A percentile compares a stretch with the other conserved stretches of the same genome.
These are phyloP conservation scores for Cryptococcus sp. DNA, from an alignment of 1,284 basidiomycete species.

Conservation along the genomic window DNA sequence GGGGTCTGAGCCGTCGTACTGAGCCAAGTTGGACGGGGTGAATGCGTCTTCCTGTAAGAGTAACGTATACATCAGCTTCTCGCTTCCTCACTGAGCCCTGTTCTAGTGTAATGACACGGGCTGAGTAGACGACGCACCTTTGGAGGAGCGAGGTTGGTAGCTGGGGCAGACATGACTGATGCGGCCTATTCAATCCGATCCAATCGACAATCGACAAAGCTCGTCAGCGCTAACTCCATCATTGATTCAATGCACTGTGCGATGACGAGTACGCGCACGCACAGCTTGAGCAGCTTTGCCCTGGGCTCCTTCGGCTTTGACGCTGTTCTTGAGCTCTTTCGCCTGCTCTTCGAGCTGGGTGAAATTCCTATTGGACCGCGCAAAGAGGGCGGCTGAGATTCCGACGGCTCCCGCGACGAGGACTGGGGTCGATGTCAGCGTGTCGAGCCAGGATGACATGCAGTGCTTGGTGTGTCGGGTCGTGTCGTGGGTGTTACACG, in stretches of 20 bases:
- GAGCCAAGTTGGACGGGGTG: slow-evolving; percentile 37
- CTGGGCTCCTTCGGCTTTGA: slow-evolving; percentile 15
- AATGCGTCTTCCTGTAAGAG: slow-evolving; percentile 47
- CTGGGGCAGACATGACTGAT: slow-evolving; percentile 52
- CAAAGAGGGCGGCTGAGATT: slow-evolving; percentile 23
- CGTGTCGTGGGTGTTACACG: not conserved
- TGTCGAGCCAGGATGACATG: slow-evolving; percentile 37
- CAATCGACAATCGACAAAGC: not conserved
- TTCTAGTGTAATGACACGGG: too few relatives aligned
- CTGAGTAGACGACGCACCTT: slow-evolving; percentile 36
- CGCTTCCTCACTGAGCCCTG: not conserved
- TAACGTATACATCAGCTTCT: not conserved
- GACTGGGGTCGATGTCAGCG: slow-evolving; percentile 37
- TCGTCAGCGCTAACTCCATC: not conserved
- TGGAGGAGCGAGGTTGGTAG: slow-evolving; percentile 45
- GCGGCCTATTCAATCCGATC: slow-evolving; percentile 26
- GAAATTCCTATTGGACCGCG: slow-evolving; percentile 2
- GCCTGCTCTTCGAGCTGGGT: slow-evolving; percentile 20
- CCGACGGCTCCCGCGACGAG: slow-evolving; percentile 39
- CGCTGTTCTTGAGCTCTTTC: slow-evolving; percentile 23
- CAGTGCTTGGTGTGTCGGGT: not conserved
- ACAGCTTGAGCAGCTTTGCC: slow-evolving; percentile 37
- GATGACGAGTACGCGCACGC: not conserved
- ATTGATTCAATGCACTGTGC: not conserved
- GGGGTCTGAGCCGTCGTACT: slow-evolving; percentile 48